These are phyloP conservation scores for Nematodospora valgi DNA, from an alignment of 805 yeast species.

Conservation along the genomic window DNA sequence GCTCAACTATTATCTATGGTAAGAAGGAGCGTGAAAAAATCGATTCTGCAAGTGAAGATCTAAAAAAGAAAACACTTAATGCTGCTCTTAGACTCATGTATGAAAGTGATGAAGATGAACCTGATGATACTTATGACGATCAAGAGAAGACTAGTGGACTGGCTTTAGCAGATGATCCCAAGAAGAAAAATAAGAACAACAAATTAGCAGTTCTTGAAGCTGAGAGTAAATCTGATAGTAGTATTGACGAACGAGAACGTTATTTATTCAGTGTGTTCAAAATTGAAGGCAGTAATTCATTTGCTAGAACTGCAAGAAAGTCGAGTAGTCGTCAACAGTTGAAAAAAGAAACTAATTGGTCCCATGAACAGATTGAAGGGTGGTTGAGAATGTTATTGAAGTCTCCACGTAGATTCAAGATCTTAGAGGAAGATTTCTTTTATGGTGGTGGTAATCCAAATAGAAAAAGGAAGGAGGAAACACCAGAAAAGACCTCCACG, in stretches of 20 bases:
- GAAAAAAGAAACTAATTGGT: slow-evolving; percentile 58
- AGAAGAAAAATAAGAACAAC: slow-evolving; percentile 3
- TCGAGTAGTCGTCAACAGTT: slow-evolving; percentile 49
- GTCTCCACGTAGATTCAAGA: slow-evolving; percentile 58
- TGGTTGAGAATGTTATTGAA: slow-evolving; percentile 79
- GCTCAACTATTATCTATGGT: slow-evolving; percentile 27
- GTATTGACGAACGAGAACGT: slow-evolving; percentile 48
- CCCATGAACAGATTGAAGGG: slow-evolving; percentile 90
- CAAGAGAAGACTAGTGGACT: slow-evolving; percentile 40
- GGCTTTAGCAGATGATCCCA: slow-evolving; percentile 12
- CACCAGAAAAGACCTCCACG: neutral
- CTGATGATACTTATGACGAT: slow-evolving; percentile 70
- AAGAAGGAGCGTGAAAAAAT: slow-evolving; percentile 22
- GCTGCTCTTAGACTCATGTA: slow-evolving; percentile 63
- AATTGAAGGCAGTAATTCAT: slow-evolving; percentile 37
- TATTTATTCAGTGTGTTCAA: slow-evolving; percentile 55
- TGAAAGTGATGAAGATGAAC: slow-evolving; percentile 79
- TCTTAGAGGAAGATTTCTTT: slow-evolving; percentile 60
- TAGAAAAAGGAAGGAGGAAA: slow-evolving; percentile 8
- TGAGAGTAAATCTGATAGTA: slow-evolving; percentile 9
- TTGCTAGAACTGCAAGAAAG: slow-evolving; percentile 48
- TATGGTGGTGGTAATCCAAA: slow-evolving; percentile 22
- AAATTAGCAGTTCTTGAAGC: slow-evolving; percentile 11
- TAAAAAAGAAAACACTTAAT: slow-evolving; percentile 55
- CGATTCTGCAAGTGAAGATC: slow-evolving; percentile 27